Base-by-base conservation (phyloP, 768 basidiomycete species). In the Psilocybe cyanescens region DNA sequence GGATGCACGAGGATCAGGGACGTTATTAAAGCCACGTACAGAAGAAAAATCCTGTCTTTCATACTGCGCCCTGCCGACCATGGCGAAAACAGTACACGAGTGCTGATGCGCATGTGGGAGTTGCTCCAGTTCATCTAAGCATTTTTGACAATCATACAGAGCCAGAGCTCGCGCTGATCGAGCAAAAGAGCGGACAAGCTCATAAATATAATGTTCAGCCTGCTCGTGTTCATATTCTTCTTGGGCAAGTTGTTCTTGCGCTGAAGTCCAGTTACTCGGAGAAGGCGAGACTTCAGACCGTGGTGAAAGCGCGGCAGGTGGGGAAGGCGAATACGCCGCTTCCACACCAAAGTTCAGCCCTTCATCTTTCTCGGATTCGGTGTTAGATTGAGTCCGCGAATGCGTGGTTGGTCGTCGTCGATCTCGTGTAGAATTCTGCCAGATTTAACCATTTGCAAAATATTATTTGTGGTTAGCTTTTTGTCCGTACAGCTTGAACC, bases 41-140 rank as follows among this genome's bases (percentile, higher is more conserved):
- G 89, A 85, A 63, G 86, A 80, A 78, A 97, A 99, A 70, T 98
- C 90, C 62, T 90, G 84, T 73, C 86, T 83, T 75, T 99, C 97
- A 74, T 94, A 97, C 71, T 94, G 89, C 54, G 92, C 92, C 73
- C 88, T 86, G 11, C 92, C 97, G 12, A 91, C 83, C 82, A 96
- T 86, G 16, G 89, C 86, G 68, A 95, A 79, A 47, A 92, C 90
- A 81, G 86, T 90, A 55, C 90, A 82, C 41, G 90, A 90, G 58
- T 85, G 79, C 71, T 91, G 88, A 60, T 97, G 89, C 55, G 81
- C 81, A 59, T 80, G 75, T 30, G 95, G 92, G 64, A 99, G 77
- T 67, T 81, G 79, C 71, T 92, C 90, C 49, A 99, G 78, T 71
- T 91, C 89, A 46, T 84, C 83, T 44, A 97, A 72, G 72, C 91